Evolutionary conservation across 2,329 filamentous ascomycete genomes (phyloP).

Genomic region (Diplodia intermedia): DNA sequence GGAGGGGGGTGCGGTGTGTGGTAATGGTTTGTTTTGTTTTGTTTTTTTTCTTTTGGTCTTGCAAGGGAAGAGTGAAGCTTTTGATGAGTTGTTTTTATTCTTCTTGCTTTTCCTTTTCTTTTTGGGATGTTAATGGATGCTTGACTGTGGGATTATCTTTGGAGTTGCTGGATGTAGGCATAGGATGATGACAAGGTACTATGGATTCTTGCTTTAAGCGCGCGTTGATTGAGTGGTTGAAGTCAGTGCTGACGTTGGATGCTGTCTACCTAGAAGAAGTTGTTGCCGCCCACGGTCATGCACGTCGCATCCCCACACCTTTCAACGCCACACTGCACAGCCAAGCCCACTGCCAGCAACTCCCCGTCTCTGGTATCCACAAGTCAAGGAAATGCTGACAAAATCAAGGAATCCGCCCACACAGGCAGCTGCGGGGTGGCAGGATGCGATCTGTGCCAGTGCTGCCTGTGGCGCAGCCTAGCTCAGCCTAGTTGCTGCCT

Average conservation of each 20-base stretch:
- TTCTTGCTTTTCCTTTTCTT: no score
- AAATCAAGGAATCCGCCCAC: neutral
- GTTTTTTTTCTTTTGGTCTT: no score
- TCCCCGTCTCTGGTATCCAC: neutral
- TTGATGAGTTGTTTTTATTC: no score
- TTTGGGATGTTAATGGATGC: no score
- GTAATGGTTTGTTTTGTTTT: no score
- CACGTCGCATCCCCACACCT: neutral
- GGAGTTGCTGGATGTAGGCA: no score
- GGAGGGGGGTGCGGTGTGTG: no score
- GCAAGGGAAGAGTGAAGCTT: no score
- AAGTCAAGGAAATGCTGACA: neutral
- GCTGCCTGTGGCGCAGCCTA: conserved; percentile 26
- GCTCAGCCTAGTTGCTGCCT: conserved; percentile 14
- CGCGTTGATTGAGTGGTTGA: no score
- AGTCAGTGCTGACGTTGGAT: neutral
- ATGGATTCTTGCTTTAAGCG: no score
- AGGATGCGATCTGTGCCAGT: conserved; percentile 4
- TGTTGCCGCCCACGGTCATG: neutral
- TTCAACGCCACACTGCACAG: neutral
- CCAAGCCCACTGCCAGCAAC: neutral
- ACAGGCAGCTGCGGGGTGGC: conserved; percentile 5
- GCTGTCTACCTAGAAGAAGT: neutral
- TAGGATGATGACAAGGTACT: no score
- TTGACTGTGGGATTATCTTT: no score